Conservation (phyloP, 768 basidiomycete genomes). For the Trametes villosa region DNA sequence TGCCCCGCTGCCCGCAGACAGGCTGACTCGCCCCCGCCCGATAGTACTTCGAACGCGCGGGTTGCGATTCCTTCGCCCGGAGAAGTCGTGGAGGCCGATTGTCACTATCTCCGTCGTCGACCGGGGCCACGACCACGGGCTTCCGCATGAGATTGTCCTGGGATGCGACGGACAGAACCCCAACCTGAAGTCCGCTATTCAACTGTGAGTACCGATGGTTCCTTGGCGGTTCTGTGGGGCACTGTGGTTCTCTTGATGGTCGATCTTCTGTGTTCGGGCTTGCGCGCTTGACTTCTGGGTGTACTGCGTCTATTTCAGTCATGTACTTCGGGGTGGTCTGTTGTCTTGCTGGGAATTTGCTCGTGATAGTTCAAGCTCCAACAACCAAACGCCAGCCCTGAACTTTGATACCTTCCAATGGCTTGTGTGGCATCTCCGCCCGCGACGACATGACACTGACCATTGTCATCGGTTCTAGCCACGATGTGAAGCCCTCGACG, state of each 20-base stretch:
- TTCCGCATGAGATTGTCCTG: conserved; percentile 57
- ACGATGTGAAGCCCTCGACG: conserved; percentile 44
- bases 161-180: conserved; percentile 74
- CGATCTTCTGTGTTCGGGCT: not conserved
- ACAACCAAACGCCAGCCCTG: too few relatives aligned
- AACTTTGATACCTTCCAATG: too few relatives aligned
- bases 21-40: not conserved
- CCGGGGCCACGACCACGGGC: conserved; percentile 27
- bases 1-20: not conserved
- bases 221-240: too few relatives aligned
- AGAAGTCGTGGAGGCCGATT: conserved; percentile 71
- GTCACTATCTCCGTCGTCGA: conserved; percentile 60
- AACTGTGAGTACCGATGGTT: conserved; percentile 58
- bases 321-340: too few relatives aligned
- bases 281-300: too few relatives aligned
- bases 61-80: conserved; percentile 50
- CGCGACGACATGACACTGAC: too few relatives aligned
- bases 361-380: too few relatives aligned
- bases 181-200: conserved; percentile 58
- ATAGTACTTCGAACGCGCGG: conserved; percentile 47
- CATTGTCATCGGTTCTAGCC: conserved; percentile 36
- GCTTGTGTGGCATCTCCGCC: too few relatives aligned
- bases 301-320: too few relatives aligned
- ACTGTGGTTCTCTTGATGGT: not conserved
- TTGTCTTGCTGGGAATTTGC: too few relatives aligned